Percentiles rank a stretch among this genome's conserved stretches.
Evolutionary conservation across 1,284 basidiomycete species (phyloP).

Genomic region (Veloporphyrellus conicus): DNA sequence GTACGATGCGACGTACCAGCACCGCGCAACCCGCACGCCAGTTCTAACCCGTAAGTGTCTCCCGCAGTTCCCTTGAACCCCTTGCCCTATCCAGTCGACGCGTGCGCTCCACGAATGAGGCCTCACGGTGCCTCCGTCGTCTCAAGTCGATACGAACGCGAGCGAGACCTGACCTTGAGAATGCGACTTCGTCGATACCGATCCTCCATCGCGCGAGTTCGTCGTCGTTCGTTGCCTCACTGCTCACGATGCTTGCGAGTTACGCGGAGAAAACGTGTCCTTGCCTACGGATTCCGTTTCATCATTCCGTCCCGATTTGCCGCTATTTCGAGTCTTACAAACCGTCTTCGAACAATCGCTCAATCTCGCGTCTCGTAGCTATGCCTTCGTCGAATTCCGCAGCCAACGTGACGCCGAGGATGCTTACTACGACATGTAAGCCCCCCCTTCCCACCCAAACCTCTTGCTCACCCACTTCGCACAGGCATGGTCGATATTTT

Average conservation of each 20-base stretch:
- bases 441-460: constrained; percentile 12
- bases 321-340: constrained; percentile 29
- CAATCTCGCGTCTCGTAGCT: constrained; percentile 70
- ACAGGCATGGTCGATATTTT: constrained; percentile 79
- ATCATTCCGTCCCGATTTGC: constrained; percentile 22
- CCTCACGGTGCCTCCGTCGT: constrained; percentile 20
- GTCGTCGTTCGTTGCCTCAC: constrained; percentile 38
- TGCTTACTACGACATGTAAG: constrained; percentile 87
- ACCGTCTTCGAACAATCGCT: constrained; percentile 49
- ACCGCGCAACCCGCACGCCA: constrained; percentile 67
- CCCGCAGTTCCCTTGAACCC: constrained; percentile 24
- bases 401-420: constrained; percentile 81
- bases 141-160: constrained; percentile 31
- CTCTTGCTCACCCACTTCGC: constrained; percentile 6
- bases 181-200: constrained; percentile 30
- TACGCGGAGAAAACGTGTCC: constrained; percentile 26
- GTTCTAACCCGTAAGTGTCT: constrained; percentile 71
- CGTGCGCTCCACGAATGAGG: constrained; percentile 29
- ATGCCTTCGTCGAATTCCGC: constrained; percentile 89
- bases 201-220: constrained; percentile 22
- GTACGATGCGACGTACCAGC: constrained; percentile 88
- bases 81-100: constrained; percentile 36
- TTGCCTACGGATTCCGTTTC: constrained; percentile 26
- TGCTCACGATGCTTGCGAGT: constrained; percentile 28
- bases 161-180: constrained; percentile 24